Conservation (phyloP, 768 basidiomycete species). For the Suillus brevipes region DNA sequence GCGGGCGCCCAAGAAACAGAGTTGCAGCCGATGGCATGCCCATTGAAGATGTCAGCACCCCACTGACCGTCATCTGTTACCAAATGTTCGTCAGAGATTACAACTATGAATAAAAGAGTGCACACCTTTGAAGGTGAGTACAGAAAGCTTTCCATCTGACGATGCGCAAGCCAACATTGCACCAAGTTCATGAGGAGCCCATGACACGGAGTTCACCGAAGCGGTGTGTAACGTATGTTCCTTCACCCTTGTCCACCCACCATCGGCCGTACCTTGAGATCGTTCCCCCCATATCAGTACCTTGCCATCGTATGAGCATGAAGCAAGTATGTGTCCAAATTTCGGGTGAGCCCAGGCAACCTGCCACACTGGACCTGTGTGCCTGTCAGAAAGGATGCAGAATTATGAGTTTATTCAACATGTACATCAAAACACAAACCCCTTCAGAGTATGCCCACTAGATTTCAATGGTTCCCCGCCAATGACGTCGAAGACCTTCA, state of each 20-base stretch:
- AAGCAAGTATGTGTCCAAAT: constrained; percentile 94
- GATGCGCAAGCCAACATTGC: constrained; percentile 96
- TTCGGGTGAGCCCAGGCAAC: constrained; percentile 98
- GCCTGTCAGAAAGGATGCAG: constrained; percentile 47
- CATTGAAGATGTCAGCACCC: constrained; percentile 93
- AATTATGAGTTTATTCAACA: background rate
- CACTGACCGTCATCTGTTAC: constrained; percentile 89
- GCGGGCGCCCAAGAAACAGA: constrained; percentile 98
- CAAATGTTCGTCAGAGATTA: no score
- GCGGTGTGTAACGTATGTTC: constrained; percentile 94
- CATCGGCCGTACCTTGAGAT: constrained; percentile 45
- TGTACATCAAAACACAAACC: constrained; percentile 47
- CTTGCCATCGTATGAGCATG: constrained; percentile 98
- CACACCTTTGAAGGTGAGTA: constrained; percentile 94
- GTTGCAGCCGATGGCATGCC: constrained; percentile 95
- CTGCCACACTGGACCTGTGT: constrained; percentile 98
- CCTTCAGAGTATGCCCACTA: constrained; percentile 72
- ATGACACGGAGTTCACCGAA: constrained; percentile 96
- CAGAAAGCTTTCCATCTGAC: constrained; percentile 95
- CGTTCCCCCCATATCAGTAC: constrained; percentile 99
- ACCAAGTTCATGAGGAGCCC: constrained; percentile 98
- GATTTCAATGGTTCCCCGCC: constrained; percentile 78
- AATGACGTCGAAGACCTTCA: constrained; percentile 93
- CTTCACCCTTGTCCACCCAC: constrained; percentile 91
- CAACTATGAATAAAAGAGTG: constrained; percentile 10